These are phyloP conservation scores for Helotiales sp. DNA, from an alignment of 2,329 filamentous ascomycete species.

Conservation along the genomic window DNA sequence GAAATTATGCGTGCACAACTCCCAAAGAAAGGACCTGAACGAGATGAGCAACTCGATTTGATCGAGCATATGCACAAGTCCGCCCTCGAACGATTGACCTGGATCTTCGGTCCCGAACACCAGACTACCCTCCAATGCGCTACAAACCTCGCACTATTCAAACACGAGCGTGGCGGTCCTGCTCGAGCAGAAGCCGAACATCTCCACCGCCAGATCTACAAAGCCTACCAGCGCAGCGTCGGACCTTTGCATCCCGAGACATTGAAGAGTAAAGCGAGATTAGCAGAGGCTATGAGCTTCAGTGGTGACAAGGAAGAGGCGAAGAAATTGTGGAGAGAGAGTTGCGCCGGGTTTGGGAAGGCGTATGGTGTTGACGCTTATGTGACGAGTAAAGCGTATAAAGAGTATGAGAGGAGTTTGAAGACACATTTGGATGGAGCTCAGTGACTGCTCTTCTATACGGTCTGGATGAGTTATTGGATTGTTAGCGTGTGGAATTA, in stretches of 20 bases:
- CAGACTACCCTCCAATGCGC: slow-evolving; percentile 25
- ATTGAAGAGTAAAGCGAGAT: slow-evolving; percentile 22
- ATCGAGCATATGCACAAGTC: slow-evolving; percentile 25
- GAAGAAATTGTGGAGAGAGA: slow-evolving; percentile 28
- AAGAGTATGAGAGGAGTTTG: slow-evolving; percentile 29
- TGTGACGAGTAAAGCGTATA: slow-evolving; percentile 24
- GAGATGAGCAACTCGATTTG: slow-evolving; percentile 17
- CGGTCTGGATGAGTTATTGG: neutral
- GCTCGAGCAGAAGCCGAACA: slow-evolving; percentile 21
- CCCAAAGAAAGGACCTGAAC: slow-evolving; percentile 14
- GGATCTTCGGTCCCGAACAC: slow-evolving; percentile 28
- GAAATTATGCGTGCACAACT: slow-evolving; percentile 29
- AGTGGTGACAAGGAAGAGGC: slow-evolving; percentile 20
- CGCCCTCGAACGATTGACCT: slow-evolving; percentile 24
- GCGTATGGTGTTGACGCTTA: slow-evolving; percentile 26
- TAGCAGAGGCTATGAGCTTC: slow-evolving; percentile 24
- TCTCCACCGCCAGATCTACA: slow-evolving; percentile 23
- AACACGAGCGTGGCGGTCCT: slow-evolving; percentile 21
- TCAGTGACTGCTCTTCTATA: slow-evolving; percentile 9
- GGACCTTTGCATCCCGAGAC: slow-evolving; percentile 30
- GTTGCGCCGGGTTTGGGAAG: slow-evolving; percentile 25
- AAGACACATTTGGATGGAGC: slow-evolving; percentile 23
- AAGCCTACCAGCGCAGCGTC: slow-evolving; percentile 22
- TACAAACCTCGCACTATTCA: slow-evolving; percentile 26
- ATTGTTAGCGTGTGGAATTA: neutral